A percentile compares a stretch with the other conserved stretches of the same genome.
phyloP scores from a whole-genome alignment of 768 basidiomycete species.

The Coprinopsis marcescibilis region DNA sequence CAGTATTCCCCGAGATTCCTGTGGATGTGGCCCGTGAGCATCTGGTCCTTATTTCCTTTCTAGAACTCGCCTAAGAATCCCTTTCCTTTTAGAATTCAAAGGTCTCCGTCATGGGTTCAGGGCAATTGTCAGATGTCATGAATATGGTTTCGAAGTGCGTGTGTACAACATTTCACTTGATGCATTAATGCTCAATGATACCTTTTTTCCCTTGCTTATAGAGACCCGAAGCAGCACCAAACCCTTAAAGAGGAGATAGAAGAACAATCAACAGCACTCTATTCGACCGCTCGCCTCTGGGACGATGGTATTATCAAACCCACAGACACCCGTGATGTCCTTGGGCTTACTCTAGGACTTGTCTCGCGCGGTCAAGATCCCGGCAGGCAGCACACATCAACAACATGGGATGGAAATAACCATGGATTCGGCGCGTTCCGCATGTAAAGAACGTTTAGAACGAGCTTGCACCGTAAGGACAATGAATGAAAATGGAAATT shows the following conservation, averaged over 20 bases:
- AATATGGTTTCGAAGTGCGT: slow-evolving; percentile 74
- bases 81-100: slow-evolving; percentile 64
- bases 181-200: background rate
- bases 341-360: slow-evolving; percentile 86
- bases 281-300: slow-evolving; percentile 91
- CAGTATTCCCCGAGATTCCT: slow-evolving; percentile 92
- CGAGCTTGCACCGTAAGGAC: background rate
- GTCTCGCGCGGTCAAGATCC: slow-evolving; percentile 37
- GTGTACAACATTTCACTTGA: background rate
- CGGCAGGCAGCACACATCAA: slow-evolving; percentile 18
- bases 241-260: slow-evolving; percentile 80
- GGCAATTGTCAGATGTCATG: slow-evolving; percentile 93
- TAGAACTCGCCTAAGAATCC: slow-evolving; percentile 5
- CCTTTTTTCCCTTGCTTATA: slow-evolving; percentile 21
- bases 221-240: slow-evolving; percentile 75
- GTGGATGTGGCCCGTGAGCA: slow-evolving; percentile 95
- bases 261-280: slow-evolving; percentile 78
- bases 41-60: background rate
- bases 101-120: slow-evolving; percentile 93
- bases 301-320: slow-evolving; percentile 91
- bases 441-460: slow-evolving; percentile 44
- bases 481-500: too few relatives aligned
- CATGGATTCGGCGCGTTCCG: slow-evolving; percentile 87
- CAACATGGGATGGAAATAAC: slow-evolving; percentile 67
- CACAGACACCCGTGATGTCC: slow-evolving; percentile 79